Base-by-base conservation (phyloP, 805 yeast species). In the Kuraishia ogatae region DNA sequence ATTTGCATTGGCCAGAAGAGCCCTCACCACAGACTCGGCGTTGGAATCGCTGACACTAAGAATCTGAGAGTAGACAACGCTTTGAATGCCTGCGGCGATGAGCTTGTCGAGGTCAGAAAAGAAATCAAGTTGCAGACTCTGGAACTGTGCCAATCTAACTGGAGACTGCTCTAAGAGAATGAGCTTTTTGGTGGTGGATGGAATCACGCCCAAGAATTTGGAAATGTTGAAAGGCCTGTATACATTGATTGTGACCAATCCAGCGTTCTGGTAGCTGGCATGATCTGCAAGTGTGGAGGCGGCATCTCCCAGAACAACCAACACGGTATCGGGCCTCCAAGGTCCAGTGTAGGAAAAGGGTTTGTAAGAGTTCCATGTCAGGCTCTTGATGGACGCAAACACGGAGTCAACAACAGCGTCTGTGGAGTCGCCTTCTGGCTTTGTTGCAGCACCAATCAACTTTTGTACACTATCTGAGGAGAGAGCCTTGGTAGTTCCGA, bases 211-310 rank as follows among this genome's bases (percentile, higher is more conserved):
- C 52, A 81, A 71, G 28, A 89, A 71, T 17, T 73, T 66, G n/a
- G 72, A 66, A 52, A 84, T 73, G 57, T 77, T 71, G 73, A 91
- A 87, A 2, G 97, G 96, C 63, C 89, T 81, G 73, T 86, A 87
- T 35, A 81, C 80, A 48, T 85, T 81, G 50, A 89, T 74, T 8
- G 81, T 71, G 50, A 87, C 69, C 35, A 87, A 65, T 48, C 83
- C 79, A 20, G 75, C 72, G 19, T 39, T 35, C n/a, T 7, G 23
- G 3, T 43, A 4, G 49, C 69, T 65, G 39, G 72, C 68, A 39
- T 68, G 62, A 22, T 67, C 62, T 26, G 72, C 69, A 51, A 85
- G 71, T 17, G 73, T 73, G 2, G 71, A 68, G 22, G 71, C 72
- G 50, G 81, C 74, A 53, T 82, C 77, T 54, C 96, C 94, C 58